Percentiles rank a stretch among this genome's conserved stretches.
These are phyloP conservation scores for Leptodontidium sp. DNA, from an alignment of 2,329 filamentous ascomycete genomes.

Conservation along the genomic window DNA sequence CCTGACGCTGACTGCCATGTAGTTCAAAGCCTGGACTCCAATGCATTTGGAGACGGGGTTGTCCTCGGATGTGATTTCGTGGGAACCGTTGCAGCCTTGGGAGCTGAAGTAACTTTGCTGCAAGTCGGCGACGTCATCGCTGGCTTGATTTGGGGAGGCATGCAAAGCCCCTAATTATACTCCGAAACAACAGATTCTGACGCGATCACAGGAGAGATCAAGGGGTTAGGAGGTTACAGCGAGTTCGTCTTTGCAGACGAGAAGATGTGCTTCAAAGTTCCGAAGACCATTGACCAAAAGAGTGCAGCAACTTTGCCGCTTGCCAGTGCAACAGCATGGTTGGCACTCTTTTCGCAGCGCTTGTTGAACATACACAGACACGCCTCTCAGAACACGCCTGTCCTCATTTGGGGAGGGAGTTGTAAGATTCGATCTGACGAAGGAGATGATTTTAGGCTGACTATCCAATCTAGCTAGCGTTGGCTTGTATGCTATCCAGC, in stretches of 20 bases:
- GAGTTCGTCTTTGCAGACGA: not conserved
- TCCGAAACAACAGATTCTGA: conserved; percentile 37
- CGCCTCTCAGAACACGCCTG: not conserved
- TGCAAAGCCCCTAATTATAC: conserved; percentile 27
- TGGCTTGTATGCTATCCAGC: conserved; percentile 49
- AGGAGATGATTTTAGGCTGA: not conserved
- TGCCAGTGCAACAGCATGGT: conserved; percentile 50
- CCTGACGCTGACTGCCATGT: too few relatives aligned
- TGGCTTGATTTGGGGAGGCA: conserved; percentile 48
- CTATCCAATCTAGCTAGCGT: conserved; percentile 47
- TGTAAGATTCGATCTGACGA: not conserved
- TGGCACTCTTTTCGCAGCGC: conserved; percentile 51
- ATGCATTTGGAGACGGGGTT: conserved; percentile 50
- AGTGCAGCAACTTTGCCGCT: conserved; percentile 41
- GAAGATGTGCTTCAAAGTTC: not conserved
- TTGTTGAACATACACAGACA: conserved; percentile 48
- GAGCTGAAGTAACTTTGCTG: conserved; percentile 42
- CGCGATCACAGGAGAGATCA: not conserved
- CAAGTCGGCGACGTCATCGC: conserved; percentile 43
- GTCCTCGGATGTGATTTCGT: conserved; percentile 51
- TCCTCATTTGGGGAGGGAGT: not conserved
- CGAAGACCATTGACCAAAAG: not conserved
- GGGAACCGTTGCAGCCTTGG: conserved; percentile 49
- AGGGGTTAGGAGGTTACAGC: not conserved
- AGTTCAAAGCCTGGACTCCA: conserved; percentile 49